Evolutionary conservation across 1,139 yeast genomes (phyloP).

Genomic region (Fermentozyma sake): DNA sequence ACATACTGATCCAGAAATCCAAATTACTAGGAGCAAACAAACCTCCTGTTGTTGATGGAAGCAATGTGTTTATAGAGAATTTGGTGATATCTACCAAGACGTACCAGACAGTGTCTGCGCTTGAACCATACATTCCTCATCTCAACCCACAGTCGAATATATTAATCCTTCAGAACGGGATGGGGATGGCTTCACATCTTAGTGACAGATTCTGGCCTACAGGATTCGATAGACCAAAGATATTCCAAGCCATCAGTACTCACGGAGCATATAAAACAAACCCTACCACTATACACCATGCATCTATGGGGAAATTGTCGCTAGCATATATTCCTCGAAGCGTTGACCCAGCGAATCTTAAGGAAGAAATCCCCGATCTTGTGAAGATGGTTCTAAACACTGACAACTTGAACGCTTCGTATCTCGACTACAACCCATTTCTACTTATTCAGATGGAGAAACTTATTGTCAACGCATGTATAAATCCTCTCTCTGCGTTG

Average conservation of each 20-base stretch:
- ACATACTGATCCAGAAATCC: constrained; percentile 11
- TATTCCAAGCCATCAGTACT: constrained; percentile 71
- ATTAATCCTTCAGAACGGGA: constrained; percentile 72
- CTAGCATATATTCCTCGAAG: constrained; percentile 31
- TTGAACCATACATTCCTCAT: constrained; percentile 39
- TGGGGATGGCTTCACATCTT: constrained; percentile 61
- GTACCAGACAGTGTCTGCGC: constrained; percentile 46
- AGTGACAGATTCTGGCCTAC: constrained; percentile 53
- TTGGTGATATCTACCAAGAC: constrained; percentile 64
- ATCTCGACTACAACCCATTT: constrained; percentile 50
- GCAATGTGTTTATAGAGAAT: constrained; percentile 36
- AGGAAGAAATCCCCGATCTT: constrained; percentile 22
- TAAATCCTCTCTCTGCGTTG: constrained; percentile 70
- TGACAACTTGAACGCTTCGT: constrained; percentile 37
- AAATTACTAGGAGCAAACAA: constrained; percentile 8
- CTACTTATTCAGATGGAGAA: constrained; percentile 68
- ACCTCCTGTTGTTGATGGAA: constrained; percentile 10
- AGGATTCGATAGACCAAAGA: constrained; percentile 41
- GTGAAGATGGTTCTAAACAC: constrained; percentile 28
- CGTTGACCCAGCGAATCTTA: constrained; percentile 3
- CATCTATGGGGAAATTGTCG: constrained; percentile 59
- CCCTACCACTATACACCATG: constrained; percentile 54
- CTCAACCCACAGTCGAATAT: constrained; percentile 47
- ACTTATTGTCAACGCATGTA: constrained; percentile 66
- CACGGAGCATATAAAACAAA: constrained; percentile 65